Evolutionary conservation across 2,329 filamentous ascomycete genomes (phyloP), one percentile per base, ranked within the genome.

Genomic region (Phoma sp.): DNA sequence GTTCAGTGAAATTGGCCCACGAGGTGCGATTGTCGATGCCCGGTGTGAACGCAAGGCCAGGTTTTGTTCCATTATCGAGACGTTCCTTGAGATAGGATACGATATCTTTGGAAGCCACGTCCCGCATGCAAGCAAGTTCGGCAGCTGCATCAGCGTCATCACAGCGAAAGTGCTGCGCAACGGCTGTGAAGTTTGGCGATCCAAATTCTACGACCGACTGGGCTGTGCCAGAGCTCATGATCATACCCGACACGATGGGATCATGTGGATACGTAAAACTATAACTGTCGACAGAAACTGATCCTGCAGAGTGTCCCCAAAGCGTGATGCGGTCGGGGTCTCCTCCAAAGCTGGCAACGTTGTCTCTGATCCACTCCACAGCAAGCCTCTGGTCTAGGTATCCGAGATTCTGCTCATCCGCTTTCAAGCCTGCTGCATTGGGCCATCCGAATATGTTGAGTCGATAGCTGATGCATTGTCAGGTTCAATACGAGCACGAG

Each of bases 181-280:
- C 71, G 31, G 67, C 73, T 1, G 72, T 73, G 58, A 78, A 77
- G 56, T 77, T 76, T 3, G 64, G 61, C 9, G 73, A 62, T n/a
- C 55, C 25, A 13, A 24, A 60, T 1, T 1, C 6, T 13, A 65
- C 36, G 10, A 31, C 29, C n/a, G 65, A 40, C 1, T 57, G 45
- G 3, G 64, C 51, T 15, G 39, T 61, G 6, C 68, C 66, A 12
- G 66, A 69, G 47, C 63, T 58, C 52, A 68, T 51, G 13, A 71
- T 70, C 15, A 65, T 38, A 32, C 64, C 61, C 3, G 55, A 49
- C 2, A 68, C 75, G 22, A 84, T 84, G 13, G 82, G 80, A 36
- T 84, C 79, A 0, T 78, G 49, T 2, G 61, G 58, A 40, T 79
- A 82, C 1, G 81, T 78, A 45, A 81, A 84, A 3, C 77, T 73